phyloP scores from a whole-genome alignment of 108 stramenopile species.

The Craspedostauros australis region DNA sequence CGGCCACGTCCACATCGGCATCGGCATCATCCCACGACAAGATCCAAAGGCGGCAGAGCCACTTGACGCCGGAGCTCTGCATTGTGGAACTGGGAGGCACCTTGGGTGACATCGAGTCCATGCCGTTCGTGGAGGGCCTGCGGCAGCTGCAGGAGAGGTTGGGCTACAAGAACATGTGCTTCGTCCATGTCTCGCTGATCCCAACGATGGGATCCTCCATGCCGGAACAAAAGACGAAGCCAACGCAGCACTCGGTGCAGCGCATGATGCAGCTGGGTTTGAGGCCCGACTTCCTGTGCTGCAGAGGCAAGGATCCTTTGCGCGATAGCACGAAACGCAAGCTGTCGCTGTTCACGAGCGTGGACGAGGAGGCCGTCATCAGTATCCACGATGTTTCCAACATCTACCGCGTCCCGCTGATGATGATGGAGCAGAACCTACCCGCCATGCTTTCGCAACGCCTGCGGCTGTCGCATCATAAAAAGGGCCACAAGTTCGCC shows the following conservation, averaged over 20 bases:
- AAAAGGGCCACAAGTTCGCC: no score
- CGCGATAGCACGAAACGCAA: slow-evolving; percentile 76
- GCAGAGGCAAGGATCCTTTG: slow-evolving; percentile 74
- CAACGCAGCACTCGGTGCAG: slow-evolving; percentile 96
- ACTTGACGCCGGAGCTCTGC: slow-evolving; percentile 79
- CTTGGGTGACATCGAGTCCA: slow-evolving; percentile 95
- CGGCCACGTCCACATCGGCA: neutral
- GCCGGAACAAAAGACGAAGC: slow-evolving; percentile 99
- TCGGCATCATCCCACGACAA: neutral
- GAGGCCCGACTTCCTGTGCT: slow-evolving; percentile 91
- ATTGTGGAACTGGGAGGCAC: slow-evolving; percentile 98
- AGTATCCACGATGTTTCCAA: slow-evolving; percentile 96
- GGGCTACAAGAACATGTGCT: slow-evolving; percentile 87
- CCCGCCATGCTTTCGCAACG: slow-evolving; percentile 63
- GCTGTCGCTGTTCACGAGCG: slow-evolving; percentile 93
- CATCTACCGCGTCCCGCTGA: slow-evolving; percentile 95
- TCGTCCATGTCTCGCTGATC: slow-evolving; percentile 94
- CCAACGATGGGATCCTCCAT: slow-evolving; percentile 63
- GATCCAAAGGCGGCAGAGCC: neutral
- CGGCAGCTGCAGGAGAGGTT: slow-evolving; percentile 95
- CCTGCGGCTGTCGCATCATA: slow-evolving; percentile 47
- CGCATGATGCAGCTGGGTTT: slow-evolving; percentile 92
- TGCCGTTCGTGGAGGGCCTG: slow-evolving; percentile 91
- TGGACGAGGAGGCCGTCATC: slow-evolving; percentile 73
- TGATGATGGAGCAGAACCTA: slow-evolving; percentile 89